phyloP scores from a whole-genome alignment of 805 yeast genomes.

The Cyberlindnera veronae region DNA sequence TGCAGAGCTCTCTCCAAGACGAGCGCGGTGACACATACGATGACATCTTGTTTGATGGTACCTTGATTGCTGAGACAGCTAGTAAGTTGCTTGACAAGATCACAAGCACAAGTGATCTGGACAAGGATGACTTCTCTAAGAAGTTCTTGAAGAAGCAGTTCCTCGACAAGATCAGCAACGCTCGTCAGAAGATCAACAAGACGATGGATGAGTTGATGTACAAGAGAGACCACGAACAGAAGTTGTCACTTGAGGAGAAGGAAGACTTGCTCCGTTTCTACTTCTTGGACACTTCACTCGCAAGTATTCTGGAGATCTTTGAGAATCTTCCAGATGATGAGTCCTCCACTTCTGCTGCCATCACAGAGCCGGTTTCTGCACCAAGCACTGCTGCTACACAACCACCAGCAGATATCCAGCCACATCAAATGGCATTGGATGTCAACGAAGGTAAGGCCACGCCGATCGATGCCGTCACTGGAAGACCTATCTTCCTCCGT shows the following conservation, averaged over 20 bases:
- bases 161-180: conserved; percentile 38
- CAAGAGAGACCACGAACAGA: conserved; percentile 44
- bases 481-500: conserved; percentile 65
- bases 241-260: conserved; percentile 59
- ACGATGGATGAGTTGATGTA: conserved; percentile 55
- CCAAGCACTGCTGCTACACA: conserved; percentile 8
- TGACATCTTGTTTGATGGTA: conserved; percentile 74
- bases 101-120: conserved; percentile 20
- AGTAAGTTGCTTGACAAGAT: conserved; percentile 53
- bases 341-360: conserved; percentile 4
- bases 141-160: conserved; percentile 37
- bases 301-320: conserved; percentile 44
- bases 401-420: conserved; percentile 49
- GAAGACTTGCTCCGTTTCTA: conserved; percentile 69
- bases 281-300: conserved; percentile 66
- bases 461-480: conserved; percentile 66
- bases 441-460: conserved; percentile 47
- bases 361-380: neutral
- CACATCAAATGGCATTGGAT: conserved; percentile 73
- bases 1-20: conserved; percentile 50
- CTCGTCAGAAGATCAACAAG: conserved; percentile 40
- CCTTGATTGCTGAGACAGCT: conserved; percentile 69
- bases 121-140: conserved; percentile 33
- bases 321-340: conserved; percentile 18
- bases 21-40: conserved; percentile 38